Percentiles rank a stretch among this genome's conserved stretches.
phyloP scores from a whole-genome alignment of 805 yeast genomes.

The Huiozyma sinensis region DNA sequence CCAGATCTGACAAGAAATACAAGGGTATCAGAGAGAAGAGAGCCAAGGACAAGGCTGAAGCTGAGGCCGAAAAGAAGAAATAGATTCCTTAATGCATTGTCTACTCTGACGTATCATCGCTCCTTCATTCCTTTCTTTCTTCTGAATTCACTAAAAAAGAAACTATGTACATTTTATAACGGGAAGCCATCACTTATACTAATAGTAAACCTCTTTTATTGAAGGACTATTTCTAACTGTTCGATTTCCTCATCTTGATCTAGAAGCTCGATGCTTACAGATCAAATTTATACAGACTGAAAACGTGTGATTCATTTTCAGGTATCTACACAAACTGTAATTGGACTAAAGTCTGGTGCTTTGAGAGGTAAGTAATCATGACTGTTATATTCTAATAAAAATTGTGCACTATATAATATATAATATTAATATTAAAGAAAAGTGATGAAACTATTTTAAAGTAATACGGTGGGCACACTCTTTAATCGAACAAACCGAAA shows the following conservation, averaged over 20 bases:
- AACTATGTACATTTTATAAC: conserved; percentile 25
- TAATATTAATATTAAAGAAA: neutral
- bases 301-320: too few species aligned
- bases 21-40: conserved; percentile 96
- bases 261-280: too few species aligned
- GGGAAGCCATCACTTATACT: conserved; percentile 26
- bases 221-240: neutral
- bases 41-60: conserved; percentile 94
- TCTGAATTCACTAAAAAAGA: conserved; percentile 3
- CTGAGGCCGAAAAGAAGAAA: conserved; percentile 99
- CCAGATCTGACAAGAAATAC: conserved; percentile 88
- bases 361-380: neutral
- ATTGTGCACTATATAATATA: neutral
- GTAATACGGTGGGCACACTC: neutral
- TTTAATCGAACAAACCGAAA: conserved; percentile 81
- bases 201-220: conserved; percentile 11
- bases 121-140: conserved; percentile 8
- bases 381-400: neutral
- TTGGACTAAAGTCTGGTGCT: too few species aligned
- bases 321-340: too few species aligned
- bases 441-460: neutral
- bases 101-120: conserved; percentile 1
- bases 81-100: conserved; percentile 26
- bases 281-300: too few species aligned
- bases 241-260: too few species aligned